Conservation (phyloP, 2,329 filamentous ascomycete genomes). For the Sporothrix pseudoabietina region DNA sequence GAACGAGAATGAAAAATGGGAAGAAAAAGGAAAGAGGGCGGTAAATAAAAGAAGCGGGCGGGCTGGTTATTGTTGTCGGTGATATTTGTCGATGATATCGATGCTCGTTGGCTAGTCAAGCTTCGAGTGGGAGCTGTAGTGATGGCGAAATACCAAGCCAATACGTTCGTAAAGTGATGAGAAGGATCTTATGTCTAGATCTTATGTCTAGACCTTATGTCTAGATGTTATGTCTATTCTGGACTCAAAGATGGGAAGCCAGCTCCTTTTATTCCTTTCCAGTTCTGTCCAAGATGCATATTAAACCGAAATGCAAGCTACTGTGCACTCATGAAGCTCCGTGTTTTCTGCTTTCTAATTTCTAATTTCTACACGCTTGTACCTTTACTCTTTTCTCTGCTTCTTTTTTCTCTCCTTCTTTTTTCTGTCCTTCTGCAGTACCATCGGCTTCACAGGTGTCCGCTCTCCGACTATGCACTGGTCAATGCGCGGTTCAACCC, state of each 20-base stretch:
- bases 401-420: neutral
- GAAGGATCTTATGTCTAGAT: neutral
- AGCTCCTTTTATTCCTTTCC: neutral
- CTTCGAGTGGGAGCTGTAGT: neutral
- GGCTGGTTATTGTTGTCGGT: neutral
- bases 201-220: neutral
- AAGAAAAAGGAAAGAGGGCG: neutral
- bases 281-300: neutral
- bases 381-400: neutral
- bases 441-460: neutral
- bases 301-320: neutral
- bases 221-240: neutral
- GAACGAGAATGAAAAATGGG: neutral
- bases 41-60: no score
- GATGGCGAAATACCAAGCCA: no score
- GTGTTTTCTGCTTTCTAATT: neutral
- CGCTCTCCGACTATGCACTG: neutral
- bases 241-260: neutral
- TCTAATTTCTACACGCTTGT: neutral
- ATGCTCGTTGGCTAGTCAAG: neutral
- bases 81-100: neutral
- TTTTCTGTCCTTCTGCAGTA: no score
- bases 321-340: neutral
- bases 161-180: neutral
- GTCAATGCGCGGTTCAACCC: neutral